Conservation (phyloP, 345 rosid species). For the Pistacia atlantica region DNA sequence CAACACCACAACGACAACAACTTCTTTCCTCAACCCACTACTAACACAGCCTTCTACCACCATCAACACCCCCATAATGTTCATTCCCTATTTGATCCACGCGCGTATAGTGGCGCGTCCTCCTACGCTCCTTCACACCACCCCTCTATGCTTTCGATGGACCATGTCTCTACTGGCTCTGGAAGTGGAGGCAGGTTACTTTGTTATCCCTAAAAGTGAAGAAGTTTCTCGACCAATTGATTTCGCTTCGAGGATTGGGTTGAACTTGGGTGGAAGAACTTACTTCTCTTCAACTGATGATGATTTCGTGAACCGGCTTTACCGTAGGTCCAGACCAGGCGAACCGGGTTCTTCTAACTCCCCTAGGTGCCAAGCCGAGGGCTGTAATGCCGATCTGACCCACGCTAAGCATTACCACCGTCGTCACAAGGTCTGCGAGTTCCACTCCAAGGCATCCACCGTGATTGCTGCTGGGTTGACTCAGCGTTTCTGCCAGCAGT, state of each 20-base stretch:
- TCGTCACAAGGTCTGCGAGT: conserved; percentile 97
- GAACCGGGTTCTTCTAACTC: conserved; percentile 53
- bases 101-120: conserved; percentile 42
- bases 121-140: conserved; percentile 30
- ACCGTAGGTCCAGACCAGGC: conserved; percentile 74
- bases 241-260: conserved; percentile 72
- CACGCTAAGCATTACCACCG: conserved; percentile 97
- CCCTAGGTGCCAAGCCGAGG: conserved; percentile 94
- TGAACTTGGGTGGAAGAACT: conserved; percentile 88
- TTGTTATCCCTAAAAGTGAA: conserved; percentile 74
- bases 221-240: conserved; percentile 52
- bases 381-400: conserved; percentile 91
- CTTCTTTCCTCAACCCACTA: conserved; percentile 25
- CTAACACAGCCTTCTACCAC: conserved; percentile 32
- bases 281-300: conserved; percentile 91
- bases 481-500: conserved; percentile 99
- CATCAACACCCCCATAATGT: conserved; percentile 33
- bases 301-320: conserved; percentile 83
- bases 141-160: conserved; percentile 50
- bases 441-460: conserved; percentile 91
- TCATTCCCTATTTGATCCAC: conserved; percentile 50
- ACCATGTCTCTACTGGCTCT: conserved; percentile 27
- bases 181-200: conserved; percentile 37
- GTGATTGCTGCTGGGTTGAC: conserved; percentile 85
- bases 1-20: conserved; percentile 17